These are phyloP conservation scores for Cubamyces sp. DNA, from an alignment of 768 basidiomycete species.

Conservation along the genomic window DNA sequence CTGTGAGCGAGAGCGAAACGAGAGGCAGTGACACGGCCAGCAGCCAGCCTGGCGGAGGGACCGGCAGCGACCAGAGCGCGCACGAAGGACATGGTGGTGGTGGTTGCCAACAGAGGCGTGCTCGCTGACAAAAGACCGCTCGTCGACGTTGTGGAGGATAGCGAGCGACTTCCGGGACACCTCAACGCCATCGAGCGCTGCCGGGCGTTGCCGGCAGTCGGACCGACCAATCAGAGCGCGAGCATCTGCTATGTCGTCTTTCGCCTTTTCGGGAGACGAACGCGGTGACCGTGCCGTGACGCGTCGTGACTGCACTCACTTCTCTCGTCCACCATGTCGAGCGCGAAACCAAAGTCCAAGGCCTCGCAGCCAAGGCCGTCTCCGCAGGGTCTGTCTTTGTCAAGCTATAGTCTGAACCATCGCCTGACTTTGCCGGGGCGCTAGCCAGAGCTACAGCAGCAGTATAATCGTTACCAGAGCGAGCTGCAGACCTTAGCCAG, in stretches of 20 bases:
- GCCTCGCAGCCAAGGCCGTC: constrained; percentile 55
- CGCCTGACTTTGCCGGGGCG: constrained; percentile 6
- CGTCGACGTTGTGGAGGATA: constrained; percentile 29
- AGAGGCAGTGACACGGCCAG: constrained; percentile 30
- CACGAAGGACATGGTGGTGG: constrained; percentile 60
- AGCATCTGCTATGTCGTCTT: constrained; percentile 29
- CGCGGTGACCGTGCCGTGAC: constrained; percentile 4
- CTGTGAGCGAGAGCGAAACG: constrained; percentile 51
- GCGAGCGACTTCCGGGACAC: constrained; percentile 29
- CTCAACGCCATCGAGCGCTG: constrained; percentile 29
- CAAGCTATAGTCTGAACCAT: background rate
- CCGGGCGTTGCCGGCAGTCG: constrained; percentile 34
- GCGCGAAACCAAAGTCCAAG: constrained; percentile 64
- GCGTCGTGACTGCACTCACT: constrained; percentile 13
- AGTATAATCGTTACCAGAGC: constrained; percentile 79
- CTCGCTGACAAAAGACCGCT: constrained; percentile 29
- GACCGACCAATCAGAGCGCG: constrained; percentile 50
- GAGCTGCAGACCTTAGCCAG: constrained; percentile 90
- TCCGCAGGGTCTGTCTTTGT: constrained; percentile 69
- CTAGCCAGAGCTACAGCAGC: constrained; percentile 82
- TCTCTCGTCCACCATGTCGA: constrained; percentile 49
- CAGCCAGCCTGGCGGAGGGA: constrained; percentile 50
- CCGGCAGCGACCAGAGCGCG: constrained; percentile 56
- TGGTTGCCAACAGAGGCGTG: constrained; percentile 43
- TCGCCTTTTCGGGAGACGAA: constrained; percentile 4